These are phyloP conservation scores for Populus simonii DNA, from an alignment of 345 rosid species.

Conservation along the genomic window DNA sequence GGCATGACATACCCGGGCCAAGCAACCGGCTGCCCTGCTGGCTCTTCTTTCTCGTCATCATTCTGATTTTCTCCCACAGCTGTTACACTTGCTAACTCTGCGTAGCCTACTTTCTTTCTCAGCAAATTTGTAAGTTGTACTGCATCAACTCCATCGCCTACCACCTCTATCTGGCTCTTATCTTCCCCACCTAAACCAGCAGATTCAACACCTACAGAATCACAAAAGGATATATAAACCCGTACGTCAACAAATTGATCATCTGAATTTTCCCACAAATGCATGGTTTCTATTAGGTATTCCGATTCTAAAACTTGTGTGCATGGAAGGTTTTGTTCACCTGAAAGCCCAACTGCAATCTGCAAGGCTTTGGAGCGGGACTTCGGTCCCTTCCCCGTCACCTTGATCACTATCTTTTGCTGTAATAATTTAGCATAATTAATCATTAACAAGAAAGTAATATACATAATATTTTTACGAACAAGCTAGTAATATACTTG, in stretches of 20 bases:
- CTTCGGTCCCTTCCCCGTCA: slow-evolving; percentile 9
- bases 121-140: neutral
- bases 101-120: slow-evolving; percentile 5
- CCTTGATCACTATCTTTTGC: slow-evolving; percentile 21
- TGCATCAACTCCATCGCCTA: slow-evolving; percentile 13
- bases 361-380: slow-evolving; percentile 26
- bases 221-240: neutral
- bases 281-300: neutral
- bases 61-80: neutral
- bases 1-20: neutral
- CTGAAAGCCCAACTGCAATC: slow-evolving; percentile 20
- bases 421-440: neutral
- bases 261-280: neutral
- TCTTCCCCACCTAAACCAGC: slow-evolving; percentile 3
- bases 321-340: neutral
- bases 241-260: too few species aligned
- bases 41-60: neutral
- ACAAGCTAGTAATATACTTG: too few species aligned
- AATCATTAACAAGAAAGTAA: neutral
- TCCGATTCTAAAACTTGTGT: neutral
- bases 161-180: slow-evolving; percentile 14
- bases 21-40: neutral
- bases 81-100: slow-evolving; percentile 7
- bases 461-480: neutral
- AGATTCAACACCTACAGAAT: neutral